Evolutionary conservation across 495 filamentous ascomycete genomes (phyloP).

Genomic region (Penicillium paxilli): DNA sequence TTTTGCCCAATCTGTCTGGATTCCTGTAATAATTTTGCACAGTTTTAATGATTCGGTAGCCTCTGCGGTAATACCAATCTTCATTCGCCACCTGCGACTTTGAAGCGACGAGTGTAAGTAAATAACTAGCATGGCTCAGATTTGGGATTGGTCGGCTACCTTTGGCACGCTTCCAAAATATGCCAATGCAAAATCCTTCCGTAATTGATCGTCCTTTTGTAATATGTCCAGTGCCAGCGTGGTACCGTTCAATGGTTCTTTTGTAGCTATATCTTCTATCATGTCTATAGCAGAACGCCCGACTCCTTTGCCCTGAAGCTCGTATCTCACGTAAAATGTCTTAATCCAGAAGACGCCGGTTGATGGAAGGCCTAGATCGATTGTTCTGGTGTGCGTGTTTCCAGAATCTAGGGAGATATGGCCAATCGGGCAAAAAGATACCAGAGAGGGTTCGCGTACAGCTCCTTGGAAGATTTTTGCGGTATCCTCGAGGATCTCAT

Average conservation of each 20-base stretch:
- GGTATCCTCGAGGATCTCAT: slow-evolving; percentile 18
- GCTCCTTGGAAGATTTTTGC: slow-evolving; percentile 20
- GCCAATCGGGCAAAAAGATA: slow-evolving; percentile 24
- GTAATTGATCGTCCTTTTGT: slow-evolving; percentile 13
- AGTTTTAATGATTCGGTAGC: slow-evolving; percentile 14
- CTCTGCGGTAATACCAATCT: slow-evolving; percentile 17
- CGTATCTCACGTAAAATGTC: slow-evolving; percentile 22
- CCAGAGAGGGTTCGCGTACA: slow-evolving; percentile 12
- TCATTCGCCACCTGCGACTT: slow-evolving; percentile 11
- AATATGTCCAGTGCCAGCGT: slow-evolving; percentile 24
- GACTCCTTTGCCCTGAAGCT: slow-evolving; percentile 24
- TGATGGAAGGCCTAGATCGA: slow-evolving; percentile 18
- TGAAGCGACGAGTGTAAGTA: too few relatives aligned
- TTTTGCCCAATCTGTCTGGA: slow-evolving; percentile 6
- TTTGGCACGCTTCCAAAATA: slow-evolving; percentile 17
- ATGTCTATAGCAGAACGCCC: slow-evolving; percentile 31
- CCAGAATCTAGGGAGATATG: slow-evolving; percentile 31
- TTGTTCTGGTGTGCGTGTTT: slow-evolving; percentile 11
- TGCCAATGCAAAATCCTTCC: slow-evolving; percentile 20
- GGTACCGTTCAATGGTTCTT: slow-evolving; percentile 22
- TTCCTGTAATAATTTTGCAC: slow-evolving; percentile 15
- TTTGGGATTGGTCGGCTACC: too few relatives aligned
- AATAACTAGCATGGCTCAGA: too few relatives aligned
- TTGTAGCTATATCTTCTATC: slow-evolving; percentile 23
- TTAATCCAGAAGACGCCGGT: slow-evolving; percentile 28